phyloP scores from a whole-genome alignment of 257 asterid genomes.

The Gynochthodes officinalis region DNA sequence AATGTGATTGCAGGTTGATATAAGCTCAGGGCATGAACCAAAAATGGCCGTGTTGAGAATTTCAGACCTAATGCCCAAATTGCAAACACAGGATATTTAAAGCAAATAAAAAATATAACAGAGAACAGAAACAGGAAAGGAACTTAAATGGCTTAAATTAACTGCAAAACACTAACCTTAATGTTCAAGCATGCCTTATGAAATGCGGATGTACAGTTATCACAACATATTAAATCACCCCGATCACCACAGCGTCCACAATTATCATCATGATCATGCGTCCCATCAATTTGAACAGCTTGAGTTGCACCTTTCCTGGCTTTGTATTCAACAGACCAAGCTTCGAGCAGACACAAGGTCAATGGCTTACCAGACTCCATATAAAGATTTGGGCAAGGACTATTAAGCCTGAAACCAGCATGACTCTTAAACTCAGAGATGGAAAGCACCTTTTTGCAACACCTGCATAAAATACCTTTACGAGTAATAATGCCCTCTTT shows the following conservation, averaged over 20 bases:
- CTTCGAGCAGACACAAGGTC: slow-evolving; percentile 78
- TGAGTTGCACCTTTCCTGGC: slow-evolving; percentile 48
- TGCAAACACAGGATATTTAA: background rate
- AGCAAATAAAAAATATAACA: slow-evolving; percentile 2
- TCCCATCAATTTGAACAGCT: slow-evolving; percentile 46
- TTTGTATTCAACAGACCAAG: slow-evolving; percentile 86
- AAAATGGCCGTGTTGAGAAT: background rate
- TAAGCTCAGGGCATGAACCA: background rate
- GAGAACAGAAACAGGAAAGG: background rate
- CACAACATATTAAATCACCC: slow-evolving; percentile 88
- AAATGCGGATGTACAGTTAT: slow-evolving; percentile 91
- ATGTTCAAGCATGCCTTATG: slow-evolving; percentile 73
- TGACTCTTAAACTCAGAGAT: slow-evolving; percentile 63
- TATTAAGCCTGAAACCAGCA: slow-evolving; percentile 49
- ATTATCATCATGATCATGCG: slow-evolving; percentile 60
- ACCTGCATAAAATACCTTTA: slow-evolving; percentile 72
- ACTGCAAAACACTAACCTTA: slow-evolving; percentile 49
- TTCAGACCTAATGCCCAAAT: background rate
- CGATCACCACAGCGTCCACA: slow-evolving; percentile 94
- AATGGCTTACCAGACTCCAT: slow-evolving; percentile 79
- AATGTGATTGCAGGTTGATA: background rate
- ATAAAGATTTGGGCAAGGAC: slow-evolving; percentile 62
- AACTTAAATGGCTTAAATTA: background rate
- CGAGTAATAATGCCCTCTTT: slow-evolving; percentile 68
- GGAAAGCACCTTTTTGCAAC: slow-evolving; percentile 56